These are phyloP conservation scores for Geoglossum cookeanum DNA, from an alignment of 2,329 filamentous ascomycete species.

Conservation along the genomic window DNA sequence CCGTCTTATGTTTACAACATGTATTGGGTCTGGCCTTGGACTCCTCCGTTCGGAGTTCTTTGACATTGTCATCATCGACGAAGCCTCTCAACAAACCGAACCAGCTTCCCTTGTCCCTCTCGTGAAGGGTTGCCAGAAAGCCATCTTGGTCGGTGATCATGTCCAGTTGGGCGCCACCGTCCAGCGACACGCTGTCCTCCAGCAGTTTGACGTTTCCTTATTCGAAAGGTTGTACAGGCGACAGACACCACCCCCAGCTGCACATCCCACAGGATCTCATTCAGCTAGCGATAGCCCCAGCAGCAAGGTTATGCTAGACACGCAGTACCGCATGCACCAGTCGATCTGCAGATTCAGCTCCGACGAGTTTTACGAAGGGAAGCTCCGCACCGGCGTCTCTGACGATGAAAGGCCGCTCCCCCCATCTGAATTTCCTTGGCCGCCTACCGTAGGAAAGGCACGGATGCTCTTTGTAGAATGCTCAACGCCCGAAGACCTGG, in stretches of 20 bases:
- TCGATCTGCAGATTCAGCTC: constrained; percentile 24
- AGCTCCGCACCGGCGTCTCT: constrained; percentile 18
- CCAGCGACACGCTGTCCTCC: constrained; percentile 17
- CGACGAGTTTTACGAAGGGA: constrained; percentile 21
- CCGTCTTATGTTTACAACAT: constrained; percentile 26
- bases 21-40: constrained; percentile 24
- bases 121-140: constrained; percentile 24
- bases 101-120: constrained; percentile 23
- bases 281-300: too few relatives aligned
- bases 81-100: constrained; percentile 29
- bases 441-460: constrained; percentile 1
- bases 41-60: constrained; percentile 22
- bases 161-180: constrained; percentile 28
- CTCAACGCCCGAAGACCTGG: constrained; percentile 18
- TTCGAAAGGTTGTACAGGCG: constrained; percentile 24
- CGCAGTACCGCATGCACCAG: constrained; percentile 27
- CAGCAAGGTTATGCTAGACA: constrained; percentile 24
- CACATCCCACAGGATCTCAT: too few relatives aligned
- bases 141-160: constrained; percentile 27
- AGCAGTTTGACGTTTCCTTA: constrained; percentile 24
- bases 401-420: constrained; percentile 12
- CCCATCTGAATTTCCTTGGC: constrained; percentile 13
- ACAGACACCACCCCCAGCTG: background rate
- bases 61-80: constrained; percentile 25
- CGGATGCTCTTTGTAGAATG: constrained; percentile 22